Conservation (phyloP, 306 rosid species). For the Hippophae gyantsensis region DNA sequence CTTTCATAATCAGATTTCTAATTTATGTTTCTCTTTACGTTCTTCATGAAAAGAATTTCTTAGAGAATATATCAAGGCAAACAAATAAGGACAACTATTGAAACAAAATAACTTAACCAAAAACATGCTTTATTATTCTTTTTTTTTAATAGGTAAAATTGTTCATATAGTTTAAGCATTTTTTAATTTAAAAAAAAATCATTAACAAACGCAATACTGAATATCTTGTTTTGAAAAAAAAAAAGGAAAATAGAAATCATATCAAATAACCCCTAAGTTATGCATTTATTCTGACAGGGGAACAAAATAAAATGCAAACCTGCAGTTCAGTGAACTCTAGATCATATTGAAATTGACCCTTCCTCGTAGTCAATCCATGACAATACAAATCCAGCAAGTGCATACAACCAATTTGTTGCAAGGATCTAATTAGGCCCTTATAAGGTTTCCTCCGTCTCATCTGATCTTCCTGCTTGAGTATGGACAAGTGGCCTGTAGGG, state of each 20-base stretch:
- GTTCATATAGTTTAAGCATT: no score
- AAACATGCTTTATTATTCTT: no score
- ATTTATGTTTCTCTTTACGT: no score
- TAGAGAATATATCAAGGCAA: no score
- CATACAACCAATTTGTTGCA: conserved; percentile 82
- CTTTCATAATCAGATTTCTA: no score
- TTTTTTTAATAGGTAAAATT: no score
- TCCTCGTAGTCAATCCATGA: conserved; percentile 69
- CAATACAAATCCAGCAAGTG: conserved; percentile 84
- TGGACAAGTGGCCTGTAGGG: conserved; percentile 17
- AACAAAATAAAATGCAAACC: conserved; percentile 15
- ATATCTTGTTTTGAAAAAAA: no score
- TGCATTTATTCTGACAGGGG: background rate
- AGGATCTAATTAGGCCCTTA: conserved; percentile 74
- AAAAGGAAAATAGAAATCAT: background rate
- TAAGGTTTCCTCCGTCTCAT: conserved; percentile 51
- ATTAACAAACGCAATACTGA: no score
- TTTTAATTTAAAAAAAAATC: no score
- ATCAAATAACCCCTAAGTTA: background rate
- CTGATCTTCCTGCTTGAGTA: conserved; percentile 31
- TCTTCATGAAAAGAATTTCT: no score
- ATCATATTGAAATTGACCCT: conserved; percentile 63
- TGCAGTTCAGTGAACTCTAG: conserved; percentile 73
- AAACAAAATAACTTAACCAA: no score
- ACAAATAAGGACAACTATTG: no score